Conservation (phyloP, 2,329 filamentous ascomycete species). For the Epichloe coenophiala region DNA sequence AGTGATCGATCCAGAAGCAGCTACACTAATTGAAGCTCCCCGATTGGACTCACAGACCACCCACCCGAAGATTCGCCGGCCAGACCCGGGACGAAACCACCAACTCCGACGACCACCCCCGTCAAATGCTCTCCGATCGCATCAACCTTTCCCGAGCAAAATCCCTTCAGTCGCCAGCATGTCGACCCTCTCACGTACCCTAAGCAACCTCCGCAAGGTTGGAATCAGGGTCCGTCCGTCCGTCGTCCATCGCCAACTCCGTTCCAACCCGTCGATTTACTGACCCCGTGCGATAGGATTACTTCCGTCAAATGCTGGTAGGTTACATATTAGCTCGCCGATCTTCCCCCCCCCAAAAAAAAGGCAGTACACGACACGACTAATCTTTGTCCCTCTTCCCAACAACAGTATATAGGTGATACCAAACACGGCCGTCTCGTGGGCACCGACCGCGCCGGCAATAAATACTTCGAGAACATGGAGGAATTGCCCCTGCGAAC, state of each 20-base stretch:
- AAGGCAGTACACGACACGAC: neutral
- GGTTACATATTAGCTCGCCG: conserved; percentile 22
- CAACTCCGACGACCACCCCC: conserved; percentile 1
- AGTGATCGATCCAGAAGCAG: too few relatives aligned
- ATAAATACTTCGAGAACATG: conserved; percentile 94
- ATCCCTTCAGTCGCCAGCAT: conserved; percentile 40
- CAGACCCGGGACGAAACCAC: neutral
- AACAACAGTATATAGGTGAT: conserved; percentile 62
- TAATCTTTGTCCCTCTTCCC: neutral
- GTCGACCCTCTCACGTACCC: conserved; percentile 81
- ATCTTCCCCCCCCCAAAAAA: neutral
- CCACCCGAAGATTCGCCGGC: conserved; percentile 19
- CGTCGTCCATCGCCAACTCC: conserved; percentile 7
- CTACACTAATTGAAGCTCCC: neutral
- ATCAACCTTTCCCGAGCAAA: conserved; percentile 6
- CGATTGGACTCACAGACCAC: conserved; percentile 2
- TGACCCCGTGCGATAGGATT: conserved; percentile 46
- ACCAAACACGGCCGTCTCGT: conserved; percentile 87
- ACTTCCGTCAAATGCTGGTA: conserved; percentile 87
- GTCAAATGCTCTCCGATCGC: conserved; percentile 4
- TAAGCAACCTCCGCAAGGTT: conserved; percentile 75
- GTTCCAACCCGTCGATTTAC: conserved; percentile 1
- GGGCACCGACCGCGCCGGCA: conserved; percentile 78
- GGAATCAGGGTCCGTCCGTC: conserved; percentile 69
- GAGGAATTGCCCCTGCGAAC: conserved; percentile 96